Conservation (phyloP, 148 eudicot genomes). For the Arbutus unedo region DNA sequence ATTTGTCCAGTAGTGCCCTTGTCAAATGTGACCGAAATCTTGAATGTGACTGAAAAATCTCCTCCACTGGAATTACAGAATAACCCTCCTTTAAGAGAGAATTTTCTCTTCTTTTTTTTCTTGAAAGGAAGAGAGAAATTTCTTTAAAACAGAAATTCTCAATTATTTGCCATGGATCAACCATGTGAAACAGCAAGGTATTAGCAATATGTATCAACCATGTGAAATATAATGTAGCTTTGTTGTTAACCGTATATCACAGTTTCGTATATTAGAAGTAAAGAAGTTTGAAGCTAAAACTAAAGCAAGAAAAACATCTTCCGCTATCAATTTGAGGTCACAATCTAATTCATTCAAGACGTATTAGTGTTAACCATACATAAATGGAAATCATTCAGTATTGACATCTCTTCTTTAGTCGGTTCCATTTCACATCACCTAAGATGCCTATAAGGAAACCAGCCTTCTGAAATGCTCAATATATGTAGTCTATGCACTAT, state of each 20-base stretch:
- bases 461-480: not conserved
- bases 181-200: not conserved
- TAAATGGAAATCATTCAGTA: not conserved
- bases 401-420: not conserved
- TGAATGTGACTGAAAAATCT: not conserved
- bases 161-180: not conserved
- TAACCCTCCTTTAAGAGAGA: not conserved
- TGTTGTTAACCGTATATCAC: not conserved
- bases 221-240: not conserved
- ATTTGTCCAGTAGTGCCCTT: not conserved
- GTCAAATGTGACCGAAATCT: not conserved
- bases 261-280: not conserved
- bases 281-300: not conserved
- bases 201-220: not conserved
- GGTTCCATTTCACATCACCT: not conserved
- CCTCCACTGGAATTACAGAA: not conserved
- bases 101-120: too few species aligned
- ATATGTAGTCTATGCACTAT: not conserved
- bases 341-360: not conserved
- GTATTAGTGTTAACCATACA: not conserved
- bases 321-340: not conserved
- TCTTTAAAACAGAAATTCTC: not conserved
- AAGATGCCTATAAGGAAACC: not conserved
- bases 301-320: not conserved
- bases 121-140: too few species aligned